These are phyloP conservation scores for Allium sativum DNA, from an alignment of 106 monocot species.

Conservation along the genomic window DNA sequence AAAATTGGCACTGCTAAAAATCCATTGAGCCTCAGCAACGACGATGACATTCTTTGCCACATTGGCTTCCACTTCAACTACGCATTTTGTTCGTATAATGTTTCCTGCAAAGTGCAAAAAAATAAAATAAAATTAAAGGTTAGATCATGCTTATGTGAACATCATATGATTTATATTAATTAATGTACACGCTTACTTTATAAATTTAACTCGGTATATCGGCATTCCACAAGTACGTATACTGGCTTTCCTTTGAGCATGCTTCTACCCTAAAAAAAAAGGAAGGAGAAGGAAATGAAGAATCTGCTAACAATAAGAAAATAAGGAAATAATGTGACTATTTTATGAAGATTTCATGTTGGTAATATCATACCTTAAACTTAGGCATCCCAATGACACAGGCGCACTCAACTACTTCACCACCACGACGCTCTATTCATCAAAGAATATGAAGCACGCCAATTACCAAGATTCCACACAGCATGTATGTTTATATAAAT, in stretches of 20 bases:
- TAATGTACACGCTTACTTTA: neutral
- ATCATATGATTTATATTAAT: neutral
- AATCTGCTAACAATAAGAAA: no score
- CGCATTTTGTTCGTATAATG: neutral
- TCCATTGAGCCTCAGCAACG: conserved; percentile 1
- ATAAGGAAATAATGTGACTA: no score
- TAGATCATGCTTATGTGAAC: neutral
- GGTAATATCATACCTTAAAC: conserved; percentile 50
- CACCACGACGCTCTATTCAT: conserved; percentile 45
- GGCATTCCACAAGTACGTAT: conserved; percentile 51
- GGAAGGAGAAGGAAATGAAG: no score
- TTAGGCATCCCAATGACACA: conserved; percentile 73
- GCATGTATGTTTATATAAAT: no score
- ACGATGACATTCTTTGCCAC: neutral
- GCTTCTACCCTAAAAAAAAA: conserved; percentile 27
- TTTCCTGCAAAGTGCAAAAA: neutral
- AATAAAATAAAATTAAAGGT: neutral
- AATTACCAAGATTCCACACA: no score
- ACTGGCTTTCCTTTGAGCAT: conserved; percentile 57
- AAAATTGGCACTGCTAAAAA: neutral
- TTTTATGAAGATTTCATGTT: no score
- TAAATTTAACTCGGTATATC: neutral
- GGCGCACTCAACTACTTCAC: conserved; percentile 71
- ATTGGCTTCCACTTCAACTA: neutral
- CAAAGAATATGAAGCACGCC: no score